These are phyloP conservation scores for Talaromyces adpressus DNA, from an alignment of 495 filamentous ascomycete genomes.

Conservation along the genomic window DNA sequence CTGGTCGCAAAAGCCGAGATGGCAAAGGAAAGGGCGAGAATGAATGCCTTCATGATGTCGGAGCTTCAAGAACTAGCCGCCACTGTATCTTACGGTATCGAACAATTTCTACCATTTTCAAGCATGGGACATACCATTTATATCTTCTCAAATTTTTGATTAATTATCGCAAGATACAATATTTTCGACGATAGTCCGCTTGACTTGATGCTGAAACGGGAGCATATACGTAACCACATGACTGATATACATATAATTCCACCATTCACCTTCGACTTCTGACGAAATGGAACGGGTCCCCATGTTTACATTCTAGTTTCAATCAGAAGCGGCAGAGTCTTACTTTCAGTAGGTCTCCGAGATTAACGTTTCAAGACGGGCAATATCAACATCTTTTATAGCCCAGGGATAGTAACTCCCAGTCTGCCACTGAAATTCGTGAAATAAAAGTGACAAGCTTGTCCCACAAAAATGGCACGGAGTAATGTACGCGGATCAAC, in stretches of 20 bases:
- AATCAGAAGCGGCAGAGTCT: not conserved
- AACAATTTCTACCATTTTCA: too few species aligned
- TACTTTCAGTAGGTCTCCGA: not conserved
- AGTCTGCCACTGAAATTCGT: not conserved
- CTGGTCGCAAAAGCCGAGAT: constrained; percentile 26
- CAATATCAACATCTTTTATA: not conserved
- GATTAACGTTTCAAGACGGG: not conserved
- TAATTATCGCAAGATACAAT: too few species aligned
- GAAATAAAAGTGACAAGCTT: not conserved
- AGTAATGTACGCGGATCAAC: not conserved
- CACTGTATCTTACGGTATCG: too few species aligned
- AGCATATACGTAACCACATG: not conserved
- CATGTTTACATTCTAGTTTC: not conserved
- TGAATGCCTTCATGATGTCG: not conserved
- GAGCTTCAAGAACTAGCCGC: too few species aligned
- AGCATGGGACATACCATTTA: too few species aligned
- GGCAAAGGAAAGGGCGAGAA: constrained; percentile 11
- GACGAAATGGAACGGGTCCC: not conserved
- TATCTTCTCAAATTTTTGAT: too few species aligned
- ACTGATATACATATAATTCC: not conserved
- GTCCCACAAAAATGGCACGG: not conserved
- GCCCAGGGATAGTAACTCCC: not conserved
- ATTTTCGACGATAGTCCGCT: not conserved
- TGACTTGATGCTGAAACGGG: not conserved
- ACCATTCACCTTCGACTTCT: not conserved